These are phyloP conservation scores for Wallacemonas sp. DNA, from an alignment of 208 protist genomes.

Conservation along the genomic window DNA sequence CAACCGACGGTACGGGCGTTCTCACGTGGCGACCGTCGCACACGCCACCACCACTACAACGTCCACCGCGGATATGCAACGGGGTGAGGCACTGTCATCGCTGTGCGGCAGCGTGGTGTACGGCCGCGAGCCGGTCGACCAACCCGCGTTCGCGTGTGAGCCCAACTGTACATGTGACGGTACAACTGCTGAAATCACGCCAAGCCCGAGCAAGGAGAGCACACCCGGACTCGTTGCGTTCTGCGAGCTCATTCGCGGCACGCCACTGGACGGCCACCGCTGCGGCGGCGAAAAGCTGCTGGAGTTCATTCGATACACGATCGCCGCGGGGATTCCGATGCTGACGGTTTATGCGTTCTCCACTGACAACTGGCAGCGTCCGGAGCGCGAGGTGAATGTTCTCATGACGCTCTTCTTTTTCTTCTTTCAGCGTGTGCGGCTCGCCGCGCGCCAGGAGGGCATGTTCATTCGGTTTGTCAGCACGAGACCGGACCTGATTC, in stretches of 20 bases:
- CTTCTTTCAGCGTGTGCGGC: constrained; percentile 78
- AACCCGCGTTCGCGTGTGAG: no score
- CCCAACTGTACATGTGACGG: no score
- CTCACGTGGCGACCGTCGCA: neutral
- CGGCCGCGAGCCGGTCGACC: no score
- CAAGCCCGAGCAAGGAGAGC: no score
- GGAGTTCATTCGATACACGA: constrained; percentile 70
- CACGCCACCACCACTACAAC: neutral
- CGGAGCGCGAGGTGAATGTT: constrained; percentile 71
- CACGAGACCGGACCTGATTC: constrained; percentile 55
- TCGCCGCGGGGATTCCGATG: constrained; percentile 66
- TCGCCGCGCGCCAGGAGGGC: constrained; percentile 43
- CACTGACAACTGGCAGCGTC: constrained; percentile 87
- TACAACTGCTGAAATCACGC: no score
- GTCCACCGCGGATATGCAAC: neutral
- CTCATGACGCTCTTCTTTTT: constrained; percentile 84
- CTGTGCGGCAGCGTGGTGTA: neutral
- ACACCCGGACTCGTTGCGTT: neutral
- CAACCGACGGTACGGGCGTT: constrained; percentile 75
- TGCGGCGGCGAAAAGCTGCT: constrained; percentile 80
- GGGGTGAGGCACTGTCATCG: neutral
- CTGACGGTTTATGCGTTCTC: constrained; percentile 92
- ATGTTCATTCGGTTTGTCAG: constrained; percentile 90
- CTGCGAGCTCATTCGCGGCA: constrained; percentile 42
- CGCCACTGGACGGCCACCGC: constrained; percentile 78